Percentiles rank a stretch among this genome's conserved stretches.
Evolutionary conservation across 129 eudicot genomes (phyloP).

Genomic region (Erigeron canadensis): DNA sequence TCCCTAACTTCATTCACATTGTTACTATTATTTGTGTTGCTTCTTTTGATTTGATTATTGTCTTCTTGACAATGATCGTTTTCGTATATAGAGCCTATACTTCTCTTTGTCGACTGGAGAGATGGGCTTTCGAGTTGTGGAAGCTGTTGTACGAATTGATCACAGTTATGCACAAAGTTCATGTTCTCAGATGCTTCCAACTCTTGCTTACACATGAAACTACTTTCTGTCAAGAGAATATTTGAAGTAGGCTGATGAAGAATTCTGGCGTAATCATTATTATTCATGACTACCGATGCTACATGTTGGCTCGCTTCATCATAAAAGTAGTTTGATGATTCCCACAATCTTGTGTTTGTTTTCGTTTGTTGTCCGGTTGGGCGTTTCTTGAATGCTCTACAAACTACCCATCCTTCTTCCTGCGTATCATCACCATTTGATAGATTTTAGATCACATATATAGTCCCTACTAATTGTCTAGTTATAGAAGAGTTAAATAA

Average conservation of each 20-base stretch:
- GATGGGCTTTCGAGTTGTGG: constrained; percentile 84
- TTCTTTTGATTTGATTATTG: constrained; percentile 11
- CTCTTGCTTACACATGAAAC: constrained; percentile 74
- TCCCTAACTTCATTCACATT: constrained; percentile 49
- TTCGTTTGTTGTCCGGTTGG: constrained; percentile 61
- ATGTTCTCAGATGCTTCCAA: constrained; percentile 40
- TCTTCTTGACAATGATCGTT: constrained; percentile 21
- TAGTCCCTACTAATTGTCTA: too few relatives aligned
- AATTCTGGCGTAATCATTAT: constrained; percentile 41
- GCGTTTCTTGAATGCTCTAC: constrained; percentile 93
- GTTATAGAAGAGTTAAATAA: background rate
- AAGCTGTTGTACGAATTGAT: constrained; percentile 66
- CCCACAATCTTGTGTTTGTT: constrained; percentile 52
- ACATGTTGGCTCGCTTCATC: constrained; percentile 54
- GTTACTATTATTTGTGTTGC: constrained; percentile 13
- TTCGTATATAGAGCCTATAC: constrained; percentile 37
- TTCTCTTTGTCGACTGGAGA: constrained; percentile 44
- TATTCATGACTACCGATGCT: constrained; percentile 44
- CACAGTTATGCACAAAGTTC: constrained; percentile 42
- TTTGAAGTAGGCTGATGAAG: constrained; percentile 41
- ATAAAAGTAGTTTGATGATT: constrained; percentile 50
- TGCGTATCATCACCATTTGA: constrained; percentile 25
- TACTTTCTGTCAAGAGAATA: constrained; percentile 32
- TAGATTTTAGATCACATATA: background rate
- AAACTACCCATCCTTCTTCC: constrained; percentile 99